These are phyloP conservation scores for Botrytis sinoallii DNA, from an alignment of 2,329 filamentous ascomycete species.

Conservation along the genomic window DNA sequence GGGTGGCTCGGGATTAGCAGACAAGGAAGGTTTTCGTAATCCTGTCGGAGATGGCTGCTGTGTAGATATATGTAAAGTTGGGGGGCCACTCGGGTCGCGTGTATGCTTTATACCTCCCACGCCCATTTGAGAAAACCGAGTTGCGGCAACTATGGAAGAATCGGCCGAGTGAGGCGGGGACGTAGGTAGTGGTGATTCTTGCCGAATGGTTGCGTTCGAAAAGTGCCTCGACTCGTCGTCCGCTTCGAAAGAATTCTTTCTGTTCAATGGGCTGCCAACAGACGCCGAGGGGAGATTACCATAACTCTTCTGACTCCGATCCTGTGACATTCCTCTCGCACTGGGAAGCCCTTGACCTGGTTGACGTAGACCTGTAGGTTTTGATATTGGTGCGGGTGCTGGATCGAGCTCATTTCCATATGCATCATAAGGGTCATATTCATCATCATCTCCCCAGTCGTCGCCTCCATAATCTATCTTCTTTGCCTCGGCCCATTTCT, in stretches of 20 bases:
- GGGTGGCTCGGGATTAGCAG: constrained; percentile 3
- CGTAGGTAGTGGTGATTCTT: constrained; percentile 25
- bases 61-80: constrained; percentile 30
- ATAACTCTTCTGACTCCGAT: constrained; percentile 33
- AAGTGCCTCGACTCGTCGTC: constrained; percentile 53
- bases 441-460: constrained; percentile 79
- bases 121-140: constrained; percentile 36
- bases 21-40: constrained; percentile 26
- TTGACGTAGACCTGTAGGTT: constrained; percentile 45
- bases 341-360: constrained; percentile 37
- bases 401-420: constrained; percentile 41
- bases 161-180: constrained; percentile 17
- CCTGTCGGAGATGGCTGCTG: constrained; percentile 27
- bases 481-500: constrained; percentile 93
- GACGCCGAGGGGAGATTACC: constrained; percentile 35
- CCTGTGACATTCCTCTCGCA: constrained; percentile 19
- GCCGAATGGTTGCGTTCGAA: constrained; percentile 36
- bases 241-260: constrained; percentile 51
- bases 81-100: constrained; percentile 29
- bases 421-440: constrained; percentile 47
- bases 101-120: constrained; percentile 20
- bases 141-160: constrained; percentile 23
- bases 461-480: constrained; percentile 85
- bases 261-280: constrained; percentile 20
- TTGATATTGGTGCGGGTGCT: constrained; percentile 31